Evolutionary conservation across 2,329 filamentous ascomycete genomes (phyloP).

Genomic region (Trichoderma simmonsii): DNA sequence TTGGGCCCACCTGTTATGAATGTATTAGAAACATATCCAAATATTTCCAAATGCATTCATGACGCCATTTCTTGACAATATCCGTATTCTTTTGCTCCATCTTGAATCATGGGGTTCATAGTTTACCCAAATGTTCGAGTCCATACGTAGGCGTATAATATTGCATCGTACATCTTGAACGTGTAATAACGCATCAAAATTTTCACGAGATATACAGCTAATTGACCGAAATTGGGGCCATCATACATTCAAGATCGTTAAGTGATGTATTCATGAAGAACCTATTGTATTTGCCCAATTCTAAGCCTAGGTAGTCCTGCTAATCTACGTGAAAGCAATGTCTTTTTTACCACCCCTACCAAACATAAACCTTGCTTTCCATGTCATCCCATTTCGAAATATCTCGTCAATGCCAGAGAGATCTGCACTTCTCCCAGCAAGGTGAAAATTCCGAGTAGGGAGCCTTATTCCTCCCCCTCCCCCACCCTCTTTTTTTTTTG

Average conservation of each 20-base stretch:
- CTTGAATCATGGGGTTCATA: not conserved
- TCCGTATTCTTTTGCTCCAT: not conserved
- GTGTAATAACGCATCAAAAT: not conserved
- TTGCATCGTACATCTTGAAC: not conserved
- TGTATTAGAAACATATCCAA: conserved; percentile 39
- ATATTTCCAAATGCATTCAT: conserved; percentile 34
- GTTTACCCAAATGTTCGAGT: not conserved
- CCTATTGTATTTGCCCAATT: conserved; percentile 15
- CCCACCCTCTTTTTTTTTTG: not conserved
- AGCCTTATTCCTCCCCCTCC: not conserved
- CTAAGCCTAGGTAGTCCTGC: conserved; percentile 11
- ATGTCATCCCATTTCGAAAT: conserved; percentile 5
- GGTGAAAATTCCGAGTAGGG: not conserved
- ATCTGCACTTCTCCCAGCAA: conserved; percentile 35
- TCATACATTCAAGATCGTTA: not conserved
- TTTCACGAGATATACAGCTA: not conserved
- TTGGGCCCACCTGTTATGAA: conserved; percentile 31
- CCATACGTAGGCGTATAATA: not conserved
- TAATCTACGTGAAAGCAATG: conserved; percentile 16
- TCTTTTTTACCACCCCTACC: conserved; percentile 19
- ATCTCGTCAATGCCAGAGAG: conserved; percentile 22
- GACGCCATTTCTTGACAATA: conserved; percentile 16
- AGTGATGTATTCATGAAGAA: not conserved
- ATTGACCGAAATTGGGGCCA: not conserved
- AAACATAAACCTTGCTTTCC: conserved; percentile 8